Conservation (phyloP, 2,329 filamentous ascomycete genomes). For the Dichotomopilus funicola region DNA sequence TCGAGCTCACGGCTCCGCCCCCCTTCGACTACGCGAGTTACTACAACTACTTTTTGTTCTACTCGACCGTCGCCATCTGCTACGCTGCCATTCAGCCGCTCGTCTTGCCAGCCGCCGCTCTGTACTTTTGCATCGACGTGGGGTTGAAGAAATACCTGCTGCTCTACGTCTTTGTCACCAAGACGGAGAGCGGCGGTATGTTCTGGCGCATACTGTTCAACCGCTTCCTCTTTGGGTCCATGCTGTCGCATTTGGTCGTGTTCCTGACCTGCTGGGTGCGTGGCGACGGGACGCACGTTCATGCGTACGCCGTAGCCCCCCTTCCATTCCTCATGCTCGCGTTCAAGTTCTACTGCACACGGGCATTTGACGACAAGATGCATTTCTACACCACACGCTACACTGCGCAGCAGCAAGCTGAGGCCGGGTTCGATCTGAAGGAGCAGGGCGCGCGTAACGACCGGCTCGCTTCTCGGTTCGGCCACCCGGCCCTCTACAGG, state of each 20-base stretch:
- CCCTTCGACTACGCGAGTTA: conserved; percentile 93
- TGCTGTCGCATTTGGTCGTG: conserved; percentile 72
- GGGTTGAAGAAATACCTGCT: conserved; percentile 93
- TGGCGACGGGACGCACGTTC: conserved; percentile 51
- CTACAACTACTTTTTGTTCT: conserved; percentile 97
- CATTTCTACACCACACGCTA: conserved; percentile 71
- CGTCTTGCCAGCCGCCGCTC: conserved; percentile 73
- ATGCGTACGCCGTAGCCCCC: conserved; percentile 65
- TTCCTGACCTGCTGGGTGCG: conserved; percentile 68
- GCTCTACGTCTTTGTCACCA: conserved; percentile 92
- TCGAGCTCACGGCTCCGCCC: conserved; percentile 86
- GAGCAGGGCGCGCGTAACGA: conserved; percentile 53
- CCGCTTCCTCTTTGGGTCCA: conserved; percentile 74
- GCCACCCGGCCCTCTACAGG: conserved; percentile 84
- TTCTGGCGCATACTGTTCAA: conserved; percentile 93
- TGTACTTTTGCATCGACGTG: conserved; percentile 84
- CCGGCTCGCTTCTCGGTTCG: conserved; percentile 71
- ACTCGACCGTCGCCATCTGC: conserved; percentile 79
- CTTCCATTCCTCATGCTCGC: conserved; percentile 69
- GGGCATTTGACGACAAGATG: conserved; percentile 69
- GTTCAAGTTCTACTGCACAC: conserved; percentile 82
- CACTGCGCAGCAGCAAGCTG: conserved; percentile 39
- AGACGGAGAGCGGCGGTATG: conserved; percentile 88
- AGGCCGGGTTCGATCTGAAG: conserved; percentile 42
- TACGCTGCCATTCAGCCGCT: conserved; percentile 83